These are phyloP conservation scores for Licmophora abbreviata DNA, from an alignment of 108 stramenopile genomes.

Conservation along the genomic window DNA sequence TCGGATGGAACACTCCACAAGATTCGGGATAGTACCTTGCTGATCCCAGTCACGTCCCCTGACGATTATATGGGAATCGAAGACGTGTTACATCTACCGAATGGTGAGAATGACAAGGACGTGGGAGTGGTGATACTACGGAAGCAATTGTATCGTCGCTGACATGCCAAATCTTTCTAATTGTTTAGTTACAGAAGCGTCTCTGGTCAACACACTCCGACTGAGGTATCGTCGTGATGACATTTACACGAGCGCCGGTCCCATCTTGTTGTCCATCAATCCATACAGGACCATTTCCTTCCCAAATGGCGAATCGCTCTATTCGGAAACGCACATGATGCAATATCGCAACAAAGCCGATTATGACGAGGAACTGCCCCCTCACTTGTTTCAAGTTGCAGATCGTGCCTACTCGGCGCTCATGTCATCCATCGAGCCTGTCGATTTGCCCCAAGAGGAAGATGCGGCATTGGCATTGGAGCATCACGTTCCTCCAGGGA, in stretches of 20 bases:
- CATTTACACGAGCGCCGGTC: slow-evolving; percentile 94
- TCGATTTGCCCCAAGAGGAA: slow-evolving; percentile 43
- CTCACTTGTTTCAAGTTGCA: slow-evolving; percentile 87
- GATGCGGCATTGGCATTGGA: slow-evolving; percentile 38
- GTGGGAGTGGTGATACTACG: too few species aligned
- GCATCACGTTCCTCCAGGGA: slow-evolving; percentile 23
- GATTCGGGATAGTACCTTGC: slow-evolving; percentile 43
- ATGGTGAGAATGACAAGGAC: too few species aligned
- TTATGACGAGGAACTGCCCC: slow-evolving; percentile 23
- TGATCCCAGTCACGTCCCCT: slow-evolving; percentile 45
- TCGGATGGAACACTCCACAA: slow-evolving; percentile 78
- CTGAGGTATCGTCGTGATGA: slow-evolving; percentile 76
- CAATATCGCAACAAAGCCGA: slow-evolving; percentile 35
- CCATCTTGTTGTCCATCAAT: slow-evolving; percentile 92
- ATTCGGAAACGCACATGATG: slow-evolving; percentile 66
- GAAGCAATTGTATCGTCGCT: too few species aligned
- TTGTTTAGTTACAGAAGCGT: slow-evolving; percentile 79
- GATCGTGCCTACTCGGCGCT: slow-evolving; percentile 72
- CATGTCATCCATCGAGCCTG: slow-evolving; percentile 38
- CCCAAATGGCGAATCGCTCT: slow-evolving; percentile 46
- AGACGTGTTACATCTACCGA: slow-evolving; percentile 76
- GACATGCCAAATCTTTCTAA: too few species aligned
- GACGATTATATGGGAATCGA: slow-evolving; percentile 71
- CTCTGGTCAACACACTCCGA: slow-evolving; percentile 82
- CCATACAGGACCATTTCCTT: slow-evolving; percentile 78